Base-by-base conservation (phyloP, 331 rosid genomes). In the Cydonia oblonga region DNA sequence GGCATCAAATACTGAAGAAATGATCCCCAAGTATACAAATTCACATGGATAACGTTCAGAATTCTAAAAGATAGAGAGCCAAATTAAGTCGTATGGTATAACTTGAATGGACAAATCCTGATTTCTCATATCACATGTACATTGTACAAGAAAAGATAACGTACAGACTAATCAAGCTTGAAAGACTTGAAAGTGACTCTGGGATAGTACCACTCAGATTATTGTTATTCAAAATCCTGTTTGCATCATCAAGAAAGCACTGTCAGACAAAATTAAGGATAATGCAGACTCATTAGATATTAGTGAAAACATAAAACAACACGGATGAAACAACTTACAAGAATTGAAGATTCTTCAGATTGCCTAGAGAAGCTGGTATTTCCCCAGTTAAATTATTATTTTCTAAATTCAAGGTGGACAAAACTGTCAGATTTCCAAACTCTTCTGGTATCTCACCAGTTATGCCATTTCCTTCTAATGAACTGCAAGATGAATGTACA, bases 321-420 rank as follows among this genome's bases (percentile, higher is more conserved):
- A 19, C 49, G 35, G 57, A 76, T 52, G 10, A 54, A 35, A 79
- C 62, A 72, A 87, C 96, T 92, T 81, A 93, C 97, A 93, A 81
- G 81, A 89, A 90, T 59, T 87, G 90, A 40, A 93, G 96, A 68
- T 23, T 84, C 58, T 72, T 76, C 68, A 93, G 91, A 76, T 87
- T 82, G 52, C 97, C 96, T 66, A 93, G 80, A 62, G 93, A 83
- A 7, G 88, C 59, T 56, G 98, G 98, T 82, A 93, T 93, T 82
- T 80, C 86, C 54, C 98, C 97, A 16, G 51, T 78, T 78, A 93
- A 83, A 69, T 73, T 86, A 79, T 90, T 93, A 64, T 71, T 78
- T 79, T 71, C 86, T 88, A 93, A 82, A 83, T 90, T 90, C 85
- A 93, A 90, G 80, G 82, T 87, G 69, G 28, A 15, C 86, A 93